A percentile compares a stretch with the other conserved stretches of the same genome.
These are phyloP conservation scores for Datura wrightii DNA, from an alignment of 257 asterid genomes.

Conservation along the genomic window DNA sequence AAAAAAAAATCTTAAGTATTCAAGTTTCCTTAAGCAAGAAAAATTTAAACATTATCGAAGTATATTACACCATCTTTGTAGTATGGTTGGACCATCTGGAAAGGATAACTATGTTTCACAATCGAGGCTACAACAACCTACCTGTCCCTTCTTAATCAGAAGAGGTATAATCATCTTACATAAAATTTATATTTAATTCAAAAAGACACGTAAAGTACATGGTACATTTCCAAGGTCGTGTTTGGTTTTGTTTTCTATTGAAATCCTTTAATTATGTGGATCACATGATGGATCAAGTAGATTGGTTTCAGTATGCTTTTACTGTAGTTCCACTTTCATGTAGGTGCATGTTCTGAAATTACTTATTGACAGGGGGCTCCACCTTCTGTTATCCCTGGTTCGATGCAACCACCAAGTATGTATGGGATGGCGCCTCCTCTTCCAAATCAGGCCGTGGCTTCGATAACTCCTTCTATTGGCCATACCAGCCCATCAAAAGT, in stretches of 20 bases:
- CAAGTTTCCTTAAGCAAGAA: neutral
- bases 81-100: conserved; percentile 8
- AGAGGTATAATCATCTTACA: neutral
- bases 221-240: conserved; percentile 6
- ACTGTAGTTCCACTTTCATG: conserved; percentile 5
- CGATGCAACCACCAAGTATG: conserved; percentile 72
- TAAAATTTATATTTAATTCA: neutral
- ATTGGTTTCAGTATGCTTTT: conserved; percentile 11
- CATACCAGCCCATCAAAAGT: conserved; percentile 81
- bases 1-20: neutral
- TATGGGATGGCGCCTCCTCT: conserved; percentile 83
- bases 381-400: conserved; percentile 69
- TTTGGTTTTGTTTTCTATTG: neutral
- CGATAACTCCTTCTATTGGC: conserved; percentile 52
- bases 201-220: neutral
- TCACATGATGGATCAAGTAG: conserved; percentile 24
- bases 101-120: conserved; percentile 20
- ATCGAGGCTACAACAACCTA: neutral
- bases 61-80: neutral
- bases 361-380: conserved; percentile 65
- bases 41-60: conserved; percentile 3
- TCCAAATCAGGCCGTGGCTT: conserved; percentile 75
- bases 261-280: neutral
- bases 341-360: conserved; percentile 39
- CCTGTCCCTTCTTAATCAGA: neutral